Base-by-base conservation (phyloP, 768 basidiomycete genomes). In the Boletus sp. region DNA sequence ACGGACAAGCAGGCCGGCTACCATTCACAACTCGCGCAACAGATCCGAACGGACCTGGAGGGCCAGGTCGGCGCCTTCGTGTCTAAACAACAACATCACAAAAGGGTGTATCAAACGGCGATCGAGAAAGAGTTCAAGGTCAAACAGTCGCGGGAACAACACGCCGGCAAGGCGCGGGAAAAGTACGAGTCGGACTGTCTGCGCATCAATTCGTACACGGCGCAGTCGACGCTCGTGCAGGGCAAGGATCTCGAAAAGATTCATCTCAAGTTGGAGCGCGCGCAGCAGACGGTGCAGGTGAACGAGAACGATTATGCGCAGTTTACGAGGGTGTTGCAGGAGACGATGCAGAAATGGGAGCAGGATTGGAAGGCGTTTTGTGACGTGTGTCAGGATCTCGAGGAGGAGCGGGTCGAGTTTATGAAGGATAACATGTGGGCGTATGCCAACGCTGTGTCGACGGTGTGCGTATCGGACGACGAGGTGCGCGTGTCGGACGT, bases 391-490 rank as follows among this genome's bases (percentile, higher is more conserved):
- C 97, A 99, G 73, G 97, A 99, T 75, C 75, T 97, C 49, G 97
- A 99, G 67, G 94, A 98, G 64, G 88, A 94, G 56, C 83, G 97
- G n/a, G 75, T 95, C 67, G 92, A 94, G 58, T 92, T 96, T 69
- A 86, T 90, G 77, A 98, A 96, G 75, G 92, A 95, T 69, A 92
- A 91, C 63, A 80, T 97, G 73, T 99, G 97, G 96, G 83, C 85
- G 7, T 98, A 92, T 70, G 94, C 97, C 0, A 99, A 99, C 71
- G 88, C 89, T 1, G 87, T 97, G n/a, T 97, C 95, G 14, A 92
- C 90, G 11, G 90, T 95, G 14, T 98, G 97, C 64, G 95, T 99
- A 17, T 77, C 86, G 11, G 97, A 98, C 68, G 97, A 99, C 64
- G 93, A 96, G 84, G 92, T 94, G 65, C 58, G 81, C 76, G 54